These are phyloP conservation scores for Viola odorata DNA, from an alignment of 345 rosid genomes.

Conservation along the genomic window DNA sequence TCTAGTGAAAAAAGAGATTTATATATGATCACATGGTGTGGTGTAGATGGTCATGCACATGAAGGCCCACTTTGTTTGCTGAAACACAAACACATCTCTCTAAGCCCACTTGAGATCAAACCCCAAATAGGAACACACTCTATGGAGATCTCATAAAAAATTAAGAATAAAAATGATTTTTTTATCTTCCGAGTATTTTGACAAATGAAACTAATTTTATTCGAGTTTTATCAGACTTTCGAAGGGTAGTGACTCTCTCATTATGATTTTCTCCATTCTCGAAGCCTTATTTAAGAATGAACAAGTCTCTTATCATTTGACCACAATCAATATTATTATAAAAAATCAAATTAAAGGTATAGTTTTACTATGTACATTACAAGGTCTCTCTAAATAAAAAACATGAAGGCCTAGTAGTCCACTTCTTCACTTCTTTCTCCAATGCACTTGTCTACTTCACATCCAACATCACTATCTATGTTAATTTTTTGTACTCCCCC, in stretches of 20 bases:
- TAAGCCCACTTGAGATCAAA: slow-evolving; percentile 52
- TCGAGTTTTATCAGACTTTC: too few relatives aligned
- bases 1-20: too few relatives aligned
- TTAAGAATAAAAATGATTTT: neutral
- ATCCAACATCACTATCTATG: slow-evolving; percentile 65
- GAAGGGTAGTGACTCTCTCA: too few relatives aligned
- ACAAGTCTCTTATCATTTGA: too few relatives aligned
- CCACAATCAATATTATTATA: too few relatives aligned
- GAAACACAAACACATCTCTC: slow-evolving; percentile 50
- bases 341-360: too few relatives aligned
- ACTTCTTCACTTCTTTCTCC: slow-evolving; percentile 44
- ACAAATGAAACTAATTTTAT: too few relatives aligned
- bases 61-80: slow-evolving; percentile 71
- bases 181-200: too few relatives aligned
- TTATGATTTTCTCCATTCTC: too few relatives aligned
- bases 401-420: slow-evolving; percentile 9
- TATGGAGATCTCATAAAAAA: slow-evolving; percentile 7
- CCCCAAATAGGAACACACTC: slow-evolving; percentile 54
- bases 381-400: too few relatives aligned
- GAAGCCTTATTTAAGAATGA: too few relatives aligned
- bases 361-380: too few relatives aligned
- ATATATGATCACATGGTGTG: slow-evolving; percentile 53
- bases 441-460: slow-evolving; percentile 69
- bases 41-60: slow-evolving; percentile 52
- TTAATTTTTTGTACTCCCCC: slow-evolving; percentile 31